Percentiles rank a stretch among this genome's conserved stretches.
phyloP scores from a whole-genome alignment of 2,329 filamentous ascomycete genomes.

The Penicillium sp. region DNA sequence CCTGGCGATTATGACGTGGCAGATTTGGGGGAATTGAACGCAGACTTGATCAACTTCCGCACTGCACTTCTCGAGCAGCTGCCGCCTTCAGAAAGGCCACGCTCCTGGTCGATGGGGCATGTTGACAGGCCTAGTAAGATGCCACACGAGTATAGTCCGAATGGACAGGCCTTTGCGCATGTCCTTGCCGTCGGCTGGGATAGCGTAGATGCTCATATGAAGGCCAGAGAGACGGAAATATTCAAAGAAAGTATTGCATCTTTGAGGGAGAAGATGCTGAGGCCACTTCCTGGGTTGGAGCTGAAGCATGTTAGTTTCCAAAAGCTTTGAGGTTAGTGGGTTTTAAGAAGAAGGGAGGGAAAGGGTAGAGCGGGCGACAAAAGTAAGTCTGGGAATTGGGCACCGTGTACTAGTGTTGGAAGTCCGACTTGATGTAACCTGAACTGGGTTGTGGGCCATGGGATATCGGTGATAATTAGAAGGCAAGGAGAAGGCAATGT shows the following conservation, averaged over 20 bases:
- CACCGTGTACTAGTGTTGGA: slow-evolving; percentile 1
- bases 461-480: slow-evolving; percentile 5
- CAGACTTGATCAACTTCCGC: slow-evolving; percentile 40
- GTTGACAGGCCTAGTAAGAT: slow-evolving; percentile 36
- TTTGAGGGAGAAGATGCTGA: slow-evolving; percentile 42
- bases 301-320: slow-evolving; percentile 47
- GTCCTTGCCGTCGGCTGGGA: slow-evolving; percentile 52
- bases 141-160: slow-evolving; percentile 36
- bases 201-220: slow-evolving; percentile 49
- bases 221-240: slow-evolving; percentile 43
- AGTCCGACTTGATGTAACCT: slow-evolving; percentile 1
- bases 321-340: slow-evolving; percentile 21
- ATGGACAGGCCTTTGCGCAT: slow-evolving; percentile 43
- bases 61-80: slow-evolving; percentile 31
- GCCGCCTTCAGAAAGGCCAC: slow-evolving; percentile 27
- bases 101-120: slow-evolving; percentile 37
- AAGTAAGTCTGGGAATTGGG: not conserved
- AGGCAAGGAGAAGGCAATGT: slow-evolving; percentile 3
- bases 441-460: slow-evolving; percentile 1
- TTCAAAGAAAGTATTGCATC: slow-evolving; percentile 44
- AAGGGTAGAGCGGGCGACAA: not conserved
- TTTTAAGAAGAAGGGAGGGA: not conserved
- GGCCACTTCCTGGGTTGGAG: slow-evolving; percentile 39
- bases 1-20: slow-evolving; percentile 30
- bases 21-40: slow-evolving; percentile 30